Conservation (phyloP, 1,284 basidiomycete species). For the Microbotryum saponariae region DNA sequence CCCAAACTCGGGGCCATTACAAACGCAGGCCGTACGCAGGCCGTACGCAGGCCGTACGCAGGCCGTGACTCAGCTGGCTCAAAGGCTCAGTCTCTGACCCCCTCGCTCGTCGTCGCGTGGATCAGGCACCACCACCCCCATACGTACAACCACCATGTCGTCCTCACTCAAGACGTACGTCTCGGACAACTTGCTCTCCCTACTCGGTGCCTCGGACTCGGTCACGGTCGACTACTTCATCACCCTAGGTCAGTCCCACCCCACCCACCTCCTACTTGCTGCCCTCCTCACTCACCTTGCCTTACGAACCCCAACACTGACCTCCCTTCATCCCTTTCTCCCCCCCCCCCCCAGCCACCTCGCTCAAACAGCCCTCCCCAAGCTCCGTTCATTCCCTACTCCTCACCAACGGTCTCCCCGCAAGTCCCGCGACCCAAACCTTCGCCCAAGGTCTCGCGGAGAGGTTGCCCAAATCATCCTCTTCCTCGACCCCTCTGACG, state of each 20-base stretch:
- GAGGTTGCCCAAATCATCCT: slow-evolving; percentile 55
- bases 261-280: not conserved
- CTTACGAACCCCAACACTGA: not conserved
- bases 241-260: slow-evolving; percentile 19
- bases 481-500: slow-evolving; percentile 40
- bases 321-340: not conserved
- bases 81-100: too few relatives aligned
- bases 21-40: too few relatives aligned
- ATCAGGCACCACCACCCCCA: too few relatives aligned
- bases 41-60: too few relatives aligned
- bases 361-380: slow-evolving; percentile 66
- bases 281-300: not conserved
- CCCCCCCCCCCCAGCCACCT: slow-evolving; percentile 52
- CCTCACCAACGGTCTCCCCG: slow-evolving; percentile 66
- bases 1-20: too few relatives aligned
- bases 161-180: slow-evolving; percentile 29
- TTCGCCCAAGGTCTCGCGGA: slow-evolving; percentile 72
- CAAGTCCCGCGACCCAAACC: slow-evolving; percentile 64
- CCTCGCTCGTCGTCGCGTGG: too few relatives aligned
- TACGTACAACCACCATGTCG: not conserved
- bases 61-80: too few relatives aligned
- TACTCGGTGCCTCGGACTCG: slow-evolving; percentile 32
- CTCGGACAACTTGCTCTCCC: slow-evolving; percentile 29
- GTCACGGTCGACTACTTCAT: slow-evolving; percentile 33
- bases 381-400: slow-evolving; percentile 61